Evolutionary conservation across 148 eudicot species (phyloP), one percentile per base, ranked within the genome.

Genomic region (Beta vulgaris): DNA sequence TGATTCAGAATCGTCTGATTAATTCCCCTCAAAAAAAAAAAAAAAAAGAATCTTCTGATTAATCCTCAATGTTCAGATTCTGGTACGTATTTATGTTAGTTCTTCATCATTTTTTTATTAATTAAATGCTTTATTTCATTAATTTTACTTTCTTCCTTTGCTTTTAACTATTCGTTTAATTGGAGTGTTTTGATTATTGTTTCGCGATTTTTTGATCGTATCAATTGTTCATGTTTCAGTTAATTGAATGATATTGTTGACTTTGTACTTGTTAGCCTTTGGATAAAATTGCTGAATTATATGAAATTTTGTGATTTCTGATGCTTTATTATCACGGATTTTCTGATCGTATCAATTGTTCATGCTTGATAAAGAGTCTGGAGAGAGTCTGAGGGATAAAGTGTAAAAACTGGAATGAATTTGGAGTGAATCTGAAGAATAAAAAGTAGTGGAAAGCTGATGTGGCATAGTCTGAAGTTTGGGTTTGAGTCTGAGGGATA

Each of bases 21-120:
- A 4, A 5, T 40, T 40, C 44, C 44, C 10, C 44, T 10, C 44
- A 40, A 40, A 40, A 40, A 40, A 40, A 4, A 5, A 40, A 40
- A 5, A 10, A 40, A 40, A 40, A 40, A 4, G 6, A 40, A n/a
- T 35, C 2, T 12, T 34, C 9, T 25, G 29, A 19, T 63, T 11
- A 32, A 29, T 62, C 25, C 55, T 61, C 77, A 31, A 73, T 73
- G 77, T 73, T 73, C 46, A 62, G 67, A 62, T 62, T 62, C 42
- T 62, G 67, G 67, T 62, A 4, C 40, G 67, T 62, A 62, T 62
- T 34, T 35, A 40, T 62, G 67, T 19, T 62, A 62, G 7, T 62
- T 19, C 25, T 7, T 32, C 3, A 48, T 51, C 55, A 61, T 34
- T 7, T 19, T 31, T 62, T 25, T 3, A 0, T 35, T 62, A 18